These are phyloP conservation scores for Serendipita vermifera DNA, from an alignment of 768 basidiomycete species.

Conservation along the genomic window DNA sequence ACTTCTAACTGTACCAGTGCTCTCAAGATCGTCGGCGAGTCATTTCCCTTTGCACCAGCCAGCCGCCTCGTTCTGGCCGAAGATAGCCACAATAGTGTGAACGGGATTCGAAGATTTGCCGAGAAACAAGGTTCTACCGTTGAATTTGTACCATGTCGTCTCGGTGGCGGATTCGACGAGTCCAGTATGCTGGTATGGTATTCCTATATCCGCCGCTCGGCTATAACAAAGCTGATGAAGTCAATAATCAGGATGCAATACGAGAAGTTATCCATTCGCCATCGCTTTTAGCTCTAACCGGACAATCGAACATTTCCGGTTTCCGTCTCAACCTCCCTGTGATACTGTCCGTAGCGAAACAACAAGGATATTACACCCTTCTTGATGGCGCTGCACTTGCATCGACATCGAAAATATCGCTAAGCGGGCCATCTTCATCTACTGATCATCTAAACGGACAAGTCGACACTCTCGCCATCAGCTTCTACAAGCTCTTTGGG, in stretches of 20 bases:
- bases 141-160: constrained; percentile 50
- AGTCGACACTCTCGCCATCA: constrained; percentile 15
- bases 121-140: constrained; percentile 36
- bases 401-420: constrained; percentile 55
- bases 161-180: constrained; percentile 50
- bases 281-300: constrained; percentile 61
- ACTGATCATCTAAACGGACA: background rate
- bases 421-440: constrained; percentile 19
- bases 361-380: constrained; percentile 59
- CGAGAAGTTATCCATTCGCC: constrained; percentile 28
- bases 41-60: constrained; percentile 51
- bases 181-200: constrained; percentile 43
- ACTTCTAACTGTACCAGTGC: constrained; percentile 69
- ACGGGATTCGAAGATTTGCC: constrained; percentile 68
- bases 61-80: constrained; percentile 52
- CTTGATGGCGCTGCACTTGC: constrained; percentile 73
- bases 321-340: constrained; percentile 33
- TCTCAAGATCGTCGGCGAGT: constrained; percentile 69
- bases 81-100: constrained; percentile 76
- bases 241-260: background rate
- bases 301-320: constrained; percentile 72
- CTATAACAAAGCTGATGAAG: background rate
- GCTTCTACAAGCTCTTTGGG: constrained; percentile 17
- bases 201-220: background rate
- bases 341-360: constrained; percentile 43